Evolutionary conservation across 371 early-diverging fungal species (phyloP), one percentile per base, ranked within the genome.

Genomic region (Mortierella sp.): DNA sequence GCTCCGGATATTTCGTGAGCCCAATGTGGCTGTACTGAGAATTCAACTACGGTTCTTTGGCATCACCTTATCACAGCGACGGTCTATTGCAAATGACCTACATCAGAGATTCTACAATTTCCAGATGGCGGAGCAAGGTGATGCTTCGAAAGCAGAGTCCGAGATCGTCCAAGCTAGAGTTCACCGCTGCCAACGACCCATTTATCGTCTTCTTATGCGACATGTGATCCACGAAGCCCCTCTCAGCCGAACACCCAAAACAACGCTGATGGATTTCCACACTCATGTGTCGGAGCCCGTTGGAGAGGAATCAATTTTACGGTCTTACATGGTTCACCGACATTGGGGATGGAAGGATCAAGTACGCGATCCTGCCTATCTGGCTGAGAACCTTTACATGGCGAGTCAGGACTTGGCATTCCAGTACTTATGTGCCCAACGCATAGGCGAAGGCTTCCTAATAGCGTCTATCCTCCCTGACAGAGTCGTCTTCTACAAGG

Each of bases 271-370:
- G 19, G 67, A 63, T 18, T 78, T 71, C 24, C 78, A 71, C 19
- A 71, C 79, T 3, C 79, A 79, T 42, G 67, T 79, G 0, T 72
- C 79, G 1, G 72, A 80, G 39, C 70, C 80, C 12, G 61, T 69
- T 14, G 82, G 72, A 34, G 64, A 71, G 51, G 78, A 82, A 31
- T 73, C 82, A 26, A 81, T 87, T 27, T 71, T 87, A 2, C 80
- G 83, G 39, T 84, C 87, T 21, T 92, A 89, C 68, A 56, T 94
- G 38, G 71, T 86, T 5, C 83, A 85, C 41, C 72, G 73, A 23
- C 82, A 86, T 18, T 88, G 90, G 86, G 81, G 84, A 51, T 94
- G 93, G 93, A 85, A 91, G 58, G 71, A 86, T n/a, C 83, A 88
- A 56, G 81, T 88, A 14, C 80, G 84, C 23, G 71, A 74, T 23